Evolutionary conservation across 345 rosid genomes (phyloP), one percentile per base, ranked within the genome.

Genomic region (Citrus medica): DNA sequence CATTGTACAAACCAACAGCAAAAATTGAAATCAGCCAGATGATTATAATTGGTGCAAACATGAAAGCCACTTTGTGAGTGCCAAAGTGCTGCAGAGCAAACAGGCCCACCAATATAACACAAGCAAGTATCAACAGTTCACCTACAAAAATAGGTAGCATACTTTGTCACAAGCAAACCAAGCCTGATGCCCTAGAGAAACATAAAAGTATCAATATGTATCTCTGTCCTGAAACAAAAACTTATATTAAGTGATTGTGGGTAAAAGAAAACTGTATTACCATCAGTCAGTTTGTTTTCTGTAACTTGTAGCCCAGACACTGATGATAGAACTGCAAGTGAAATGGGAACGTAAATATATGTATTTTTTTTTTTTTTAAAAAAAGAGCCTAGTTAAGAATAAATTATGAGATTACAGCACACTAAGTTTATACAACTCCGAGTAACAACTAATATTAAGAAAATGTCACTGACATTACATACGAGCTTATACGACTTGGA

Each of bases 61-160:
- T 69, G 79, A 95, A 90, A 67, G 98, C 97, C 67, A 95, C 97
- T 84, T 86, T 88, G 85, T 85, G 97, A 46, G 97, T 95, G 79
- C 98, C 98, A 87, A 73, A 88, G 82, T 95, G 98, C 82, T 95
- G 98, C 80, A 95, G 89, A 68, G 98, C 98, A 89, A 93, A 95
- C 76, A 95, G 83, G 83, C 97, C 98, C 76, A 93, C 92, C 92
- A 95, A 85, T 82, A 95, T 87, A 88, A 90, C 88, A 83, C 95
- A 95, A 48, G 94, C 90, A 81, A 95, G 80, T 89, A 92, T 67
- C 73, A 92, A 73, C 27, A 90, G 58, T 85, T 85, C 88, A 69
- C 90, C 98, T 95, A 80, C 82, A 84, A 76, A 40, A 80, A 56
- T 24, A 67, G 64, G 59, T 56, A 80, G 61, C 59, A 69, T 69